A percentile compares a stretch with the other conserved stretches of the same genome.
phyloP scores from a whole-genome alignment of 2,329 filamentous ascomycete genomes.

The Aspergillus transmontanensis region DNA sequence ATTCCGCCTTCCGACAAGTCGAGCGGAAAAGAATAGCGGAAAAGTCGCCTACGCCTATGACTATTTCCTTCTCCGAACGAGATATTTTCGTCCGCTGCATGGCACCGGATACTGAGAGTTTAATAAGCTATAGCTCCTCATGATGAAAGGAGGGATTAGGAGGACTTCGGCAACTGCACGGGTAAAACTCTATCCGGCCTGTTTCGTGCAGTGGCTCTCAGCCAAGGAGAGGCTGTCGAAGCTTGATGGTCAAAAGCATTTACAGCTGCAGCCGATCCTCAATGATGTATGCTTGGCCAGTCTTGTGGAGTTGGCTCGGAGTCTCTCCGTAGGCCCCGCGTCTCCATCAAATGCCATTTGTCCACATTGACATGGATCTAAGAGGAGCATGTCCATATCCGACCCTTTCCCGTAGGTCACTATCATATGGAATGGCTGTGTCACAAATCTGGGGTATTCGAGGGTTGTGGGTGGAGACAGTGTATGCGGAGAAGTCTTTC shows the following conservation, averaged over 20 bases:
- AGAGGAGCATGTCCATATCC: too few species aligned
- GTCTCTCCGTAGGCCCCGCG: neutral
- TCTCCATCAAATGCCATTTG: neutral
- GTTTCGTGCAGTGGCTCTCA: neutral
- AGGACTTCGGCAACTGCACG: neutral
- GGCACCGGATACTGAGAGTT: neutral
- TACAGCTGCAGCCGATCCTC: neutral
- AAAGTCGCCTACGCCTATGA: neutral
- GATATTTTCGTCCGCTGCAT: neutral
- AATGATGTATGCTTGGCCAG: neutral
- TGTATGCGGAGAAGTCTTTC: neutral
- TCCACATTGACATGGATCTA: neutral
- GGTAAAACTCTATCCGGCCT: neutral
- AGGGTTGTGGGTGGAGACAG: neutral
- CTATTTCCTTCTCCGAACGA: neutral
- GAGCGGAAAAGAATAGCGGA: slow-evolving; percentile 8
- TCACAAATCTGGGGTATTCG: neutral
- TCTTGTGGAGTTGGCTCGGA: neutral
- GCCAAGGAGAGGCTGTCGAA: slow-evolving; percentile 1
- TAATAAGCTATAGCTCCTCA: neutral
- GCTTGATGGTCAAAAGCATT: slow-evolving; percentile 6
- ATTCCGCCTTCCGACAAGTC: neutral
- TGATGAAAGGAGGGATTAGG: neutral
- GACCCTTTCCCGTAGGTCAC: too few species aligned
- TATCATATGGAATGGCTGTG: too few species aligned